These are phyloP conservation scores for Botrytis sinoallii DNA, from an alignment of 2,329 filamentous ascomycete species.

Conservation along the genomic window DNA sequence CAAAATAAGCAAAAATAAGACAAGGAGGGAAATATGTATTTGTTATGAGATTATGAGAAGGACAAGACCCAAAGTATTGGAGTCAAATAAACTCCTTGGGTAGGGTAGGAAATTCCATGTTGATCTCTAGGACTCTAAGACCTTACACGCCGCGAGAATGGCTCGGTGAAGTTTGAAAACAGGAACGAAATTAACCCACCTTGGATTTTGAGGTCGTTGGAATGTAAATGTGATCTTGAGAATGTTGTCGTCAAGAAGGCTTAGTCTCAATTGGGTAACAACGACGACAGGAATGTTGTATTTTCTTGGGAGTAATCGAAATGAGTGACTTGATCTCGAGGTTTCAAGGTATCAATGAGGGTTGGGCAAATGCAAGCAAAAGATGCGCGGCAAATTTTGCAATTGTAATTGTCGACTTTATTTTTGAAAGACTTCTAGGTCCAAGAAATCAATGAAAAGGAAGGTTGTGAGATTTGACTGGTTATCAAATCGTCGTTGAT, in stretches of 20 bases:
- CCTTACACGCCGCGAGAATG: neutral
- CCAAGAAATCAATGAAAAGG: constrained; percentile 9
- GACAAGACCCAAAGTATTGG: neutral
- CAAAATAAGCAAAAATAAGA: neutral
- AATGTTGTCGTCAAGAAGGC: constrained; percentile 4
- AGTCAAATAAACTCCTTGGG: neutral
- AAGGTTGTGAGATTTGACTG: neutral
- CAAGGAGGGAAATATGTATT: neutral
- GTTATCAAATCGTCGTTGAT: neutral
- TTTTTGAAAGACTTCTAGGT: neutral
- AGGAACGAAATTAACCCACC: neutral
- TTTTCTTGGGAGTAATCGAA: neutral
- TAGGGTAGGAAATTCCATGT: neutral
- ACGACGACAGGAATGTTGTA: neutral
- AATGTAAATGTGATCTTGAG: neutral
- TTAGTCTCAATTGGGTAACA: neutral
- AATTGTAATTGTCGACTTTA: neutral
- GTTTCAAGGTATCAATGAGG: neutral
- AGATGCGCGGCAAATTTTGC: constrained; percentile 10
- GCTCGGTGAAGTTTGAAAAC: neutral
- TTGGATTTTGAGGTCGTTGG: neutral
- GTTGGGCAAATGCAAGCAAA: constrained; percentile 9
- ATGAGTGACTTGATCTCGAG: constrained; percentile 11
- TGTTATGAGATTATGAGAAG: neutral
- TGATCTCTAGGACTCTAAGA: neutral